A percentile compares a stretch with the other conserved stretches of the same genome.
phyloP scores from a whole-genome alignment of 2,329 filamentous ascomycete species.

The Sphaerostilbella broomeana region DNA sequence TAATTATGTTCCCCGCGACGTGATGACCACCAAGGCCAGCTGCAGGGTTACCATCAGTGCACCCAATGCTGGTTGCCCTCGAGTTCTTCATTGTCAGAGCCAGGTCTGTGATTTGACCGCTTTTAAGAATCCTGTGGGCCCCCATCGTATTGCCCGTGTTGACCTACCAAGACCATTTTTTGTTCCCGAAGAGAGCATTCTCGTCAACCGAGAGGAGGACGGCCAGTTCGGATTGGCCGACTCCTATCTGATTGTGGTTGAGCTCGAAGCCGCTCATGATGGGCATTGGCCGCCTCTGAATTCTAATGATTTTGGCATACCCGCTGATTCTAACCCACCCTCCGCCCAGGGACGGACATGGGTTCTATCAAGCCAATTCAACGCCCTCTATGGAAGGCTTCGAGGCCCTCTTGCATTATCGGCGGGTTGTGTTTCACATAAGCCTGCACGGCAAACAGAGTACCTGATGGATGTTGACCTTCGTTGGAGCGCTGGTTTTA shows the following conservation, averaged over 20 bases:
- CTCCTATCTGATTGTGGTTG: conserved; percentile 43
- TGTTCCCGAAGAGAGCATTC: conserved; percentile 46
- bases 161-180: conserved; percentile 44
- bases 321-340: conserved; percentile 16
- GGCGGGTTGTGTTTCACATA: conserved; percentile 19
- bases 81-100: conserved; percentile 46
- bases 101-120: conserved; percentile 48
- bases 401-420: conserved; percentile 30
- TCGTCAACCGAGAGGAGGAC: conserved; percentile 42
- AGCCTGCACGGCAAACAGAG: conserved; percentile 30
- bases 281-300: conserved; percentile 48
- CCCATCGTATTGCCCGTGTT: conserved; percentile 41
- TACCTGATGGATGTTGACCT: conserved; percentile 45
- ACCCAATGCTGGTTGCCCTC: conserved; percentile 28
- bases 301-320: conserved; percentile 26
- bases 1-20: conserved; percentile 23
- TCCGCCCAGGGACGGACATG: conserved; percentile 25
- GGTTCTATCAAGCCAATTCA: conserved; percentile 36
- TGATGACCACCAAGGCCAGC: conserved; percentile 28
- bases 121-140: conserved; percentile 41
- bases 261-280: conserved; percentile 45
- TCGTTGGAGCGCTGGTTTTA: conserved; percentile 38
- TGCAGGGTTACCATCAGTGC: conserved; percentile 34
- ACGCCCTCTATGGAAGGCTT: conserved; percentile 36
- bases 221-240: conserved; percentile 42